Percentiles rank a stretch among this genome's conserved stretches.
phyloP scores from a whole-genome alignment of 208 protist genomes.

The Leishmania tarentolae region DNA sequence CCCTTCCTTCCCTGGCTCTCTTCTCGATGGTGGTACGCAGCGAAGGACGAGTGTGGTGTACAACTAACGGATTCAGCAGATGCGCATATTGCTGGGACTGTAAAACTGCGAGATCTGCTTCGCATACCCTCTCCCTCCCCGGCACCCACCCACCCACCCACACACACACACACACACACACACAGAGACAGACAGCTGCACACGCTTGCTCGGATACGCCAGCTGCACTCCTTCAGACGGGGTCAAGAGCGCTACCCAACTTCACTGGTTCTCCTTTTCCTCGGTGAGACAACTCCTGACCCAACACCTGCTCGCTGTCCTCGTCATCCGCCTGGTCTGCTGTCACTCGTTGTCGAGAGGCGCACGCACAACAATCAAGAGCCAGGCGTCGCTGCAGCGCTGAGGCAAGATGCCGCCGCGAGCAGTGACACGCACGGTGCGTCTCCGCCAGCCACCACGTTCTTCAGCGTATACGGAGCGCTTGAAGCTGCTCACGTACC shows the following conservation, averaged over 20 bases:
- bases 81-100: background rate
- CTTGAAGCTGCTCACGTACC: conserved; percentile 67
- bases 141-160: background rate
- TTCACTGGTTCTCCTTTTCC: background rate
- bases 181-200: background rate
- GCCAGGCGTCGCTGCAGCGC: background rate
- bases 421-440: conserved; percentile 17
- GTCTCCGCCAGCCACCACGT: conserved; percentile 16
- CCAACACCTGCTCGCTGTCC: background rate
- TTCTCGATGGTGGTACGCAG: background rate
- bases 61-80: background rate
- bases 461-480: conserved; percentile 13
- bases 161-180: background rate
- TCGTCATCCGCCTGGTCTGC: background rate
- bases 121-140: background rate
- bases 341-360: background rate
- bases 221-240: background rate
- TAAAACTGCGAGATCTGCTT: background rate
- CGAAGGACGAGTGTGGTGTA: background rate
- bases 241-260: background rate
- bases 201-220: background rate
- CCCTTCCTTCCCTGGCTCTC: background rate
- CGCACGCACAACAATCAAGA: background rate
- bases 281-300: background rate
- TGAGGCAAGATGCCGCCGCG: conserved; percentile 12